Base-by-base conservation (phyloP, 805 yeast genomes). In the Kluyveromyces aestuarii region DNA sequence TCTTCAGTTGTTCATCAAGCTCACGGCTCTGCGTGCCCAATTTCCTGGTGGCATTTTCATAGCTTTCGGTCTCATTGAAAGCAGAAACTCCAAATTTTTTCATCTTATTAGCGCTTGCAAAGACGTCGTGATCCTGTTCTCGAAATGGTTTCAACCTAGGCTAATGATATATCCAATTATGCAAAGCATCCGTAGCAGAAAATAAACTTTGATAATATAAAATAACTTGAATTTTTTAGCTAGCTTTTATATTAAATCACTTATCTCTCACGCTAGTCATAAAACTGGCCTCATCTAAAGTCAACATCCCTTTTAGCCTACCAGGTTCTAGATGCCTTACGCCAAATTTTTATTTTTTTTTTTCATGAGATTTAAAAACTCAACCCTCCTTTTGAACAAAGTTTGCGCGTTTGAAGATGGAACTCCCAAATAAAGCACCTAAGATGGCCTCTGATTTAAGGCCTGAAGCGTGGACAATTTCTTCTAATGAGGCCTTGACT, bases 391-490 rank as follows among this genome's bases (percentile, higher is more conserved):
- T 21, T 21, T 21, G 6, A 21, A 21, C 25, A 21, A 21, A 21
- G 25, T 21, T 21, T 21, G 25, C 25, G 6, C 25, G 25, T 4
- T 21, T 21, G 25, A 21, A 21, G 25, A 21, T 21, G 7, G 8
- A 30, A 30, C 11, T 2, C 4, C 14, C 8, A 13, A 5, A 13
- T 13, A 30, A 10, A 30, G 4, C 4, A 7, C 8, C 7, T 7
- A 62, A 61, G 66, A 58, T 66, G 4, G 53, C 54, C 3, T 21
- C 43, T 16, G 62, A 61, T 45, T 72, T 77, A 50, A 74, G 75
- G 47, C 87, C 89, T 2, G 88, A 82, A 53, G 68, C 73, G 13
- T 89, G 95, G 96, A 84, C 91, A 0, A 61, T 68, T 8, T 79
- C 87, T 2, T 77, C 95, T 45, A 88, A 83, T 52, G 85, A 84